Base-by-base conservation (phyloP, 495 filamentous ascomycete genomes). In the Beverwykella pulmonaria region DNA sequence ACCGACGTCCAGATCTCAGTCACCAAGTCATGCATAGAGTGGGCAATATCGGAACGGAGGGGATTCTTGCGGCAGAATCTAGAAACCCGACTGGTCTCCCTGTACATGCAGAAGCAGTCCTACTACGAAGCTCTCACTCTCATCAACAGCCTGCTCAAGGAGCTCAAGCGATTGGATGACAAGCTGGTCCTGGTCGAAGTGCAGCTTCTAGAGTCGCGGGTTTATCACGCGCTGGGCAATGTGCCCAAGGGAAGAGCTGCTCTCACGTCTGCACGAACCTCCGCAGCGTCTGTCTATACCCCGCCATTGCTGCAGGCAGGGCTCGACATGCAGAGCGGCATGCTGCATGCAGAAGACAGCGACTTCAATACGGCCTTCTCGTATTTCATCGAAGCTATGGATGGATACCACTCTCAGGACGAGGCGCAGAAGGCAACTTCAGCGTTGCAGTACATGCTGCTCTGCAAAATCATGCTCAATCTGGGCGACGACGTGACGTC, bases 401-500 rank as follows among this genome's bases (percentile, higher is more conserved):
- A 99, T 74, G 94, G 94, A 48, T 98, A 98, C 79, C 92, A 91
- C 77, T 87, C 90, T 7, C 91, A 97, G 74, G 94, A 99, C 65
- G 91, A 93, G 69, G 79, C 88, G 7, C 82, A 84, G 63, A 89
- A 92, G 77, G 94, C 94, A 5, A 93, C 92, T 9, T 88, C 93
- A 9, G 90, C 94, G 26, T 81, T 99, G 67, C 96, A 99, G 79
- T 99, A 99, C 84, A 98, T 99, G 95, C 83, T 99, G 34, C 87
- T 99, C 29, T 98, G 94, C 84, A 97, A 98, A 83, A 95, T 99
- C 81, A 98, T 99, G 94, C 83, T 97, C 67, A 99, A 99, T 80
- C 80, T 93, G 32, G 91, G 86, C 67, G 92, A 97, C 81, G 94
- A 99, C 79, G 93, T 99, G 74, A 93, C 92, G 78, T 84, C 87